Evolutionary conservation across 345 rosid genomes (phyloP).

Genomic region (Geranium rotundifolium): DNA sequence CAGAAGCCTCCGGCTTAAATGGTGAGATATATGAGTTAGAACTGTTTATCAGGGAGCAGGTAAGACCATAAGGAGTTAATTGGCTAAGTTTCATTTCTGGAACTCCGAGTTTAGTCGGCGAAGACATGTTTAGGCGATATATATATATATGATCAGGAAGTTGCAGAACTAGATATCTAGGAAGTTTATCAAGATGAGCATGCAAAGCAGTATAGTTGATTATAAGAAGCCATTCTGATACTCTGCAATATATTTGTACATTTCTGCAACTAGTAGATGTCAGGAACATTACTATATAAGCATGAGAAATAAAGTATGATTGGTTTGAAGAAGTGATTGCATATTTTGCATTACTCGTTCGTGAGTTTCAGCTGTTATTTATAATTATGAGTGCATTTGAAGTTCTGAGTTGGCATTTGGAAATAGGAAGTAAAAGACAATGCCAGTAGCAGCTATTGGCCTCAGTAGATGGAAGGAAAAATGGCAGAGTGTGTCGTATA

Average conservation of each 20-base stretch:
- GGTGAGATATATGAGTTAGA: constrained; percentile 56
- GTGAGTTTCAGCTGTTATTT: too few relatives aligned
- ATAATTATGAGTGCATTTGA: too few relatives aligned
- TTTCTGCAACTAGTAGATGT: not conserved
- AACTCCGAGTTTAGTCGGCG: not conserved
- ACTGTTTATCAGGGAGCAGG: constrained; percentile 60
- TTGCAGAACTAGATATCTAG: not conserved
- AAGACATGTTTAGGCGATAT: too few relatives aligned
- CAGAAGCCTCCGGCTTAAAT: constrained; percentile 66
- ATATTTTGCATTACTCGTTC: too few relatives aligned
- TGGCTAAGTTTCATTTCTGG: not conserved
- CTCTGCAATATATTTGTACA: not conserved
- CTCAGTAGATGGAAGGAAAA: too few relatives aligned
- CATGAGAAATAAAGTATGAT: not conserved
- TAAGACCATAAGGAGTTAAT: constrained; percentile 35
- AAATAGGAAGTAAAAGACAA: too few relatives aligned
- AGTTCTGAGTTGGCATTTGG: too few relatives aligned
- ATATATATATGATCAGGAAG: not conserved
- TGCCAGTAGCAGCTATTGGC: too few relatives aligned
- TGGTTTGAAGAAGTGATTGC: not conserved
- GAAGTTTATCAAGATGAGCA: not conserved
- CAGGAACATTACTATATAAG: not conserved
- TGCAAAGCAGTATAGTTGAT: not conserved
- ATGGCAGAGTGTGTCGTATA: too few relatives aligned
- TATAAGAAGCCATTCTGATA: not conserved